Base-by-base conservation (phyloP, 148 eudicot genomes). In the Nepenthes gracilis region DNA sequence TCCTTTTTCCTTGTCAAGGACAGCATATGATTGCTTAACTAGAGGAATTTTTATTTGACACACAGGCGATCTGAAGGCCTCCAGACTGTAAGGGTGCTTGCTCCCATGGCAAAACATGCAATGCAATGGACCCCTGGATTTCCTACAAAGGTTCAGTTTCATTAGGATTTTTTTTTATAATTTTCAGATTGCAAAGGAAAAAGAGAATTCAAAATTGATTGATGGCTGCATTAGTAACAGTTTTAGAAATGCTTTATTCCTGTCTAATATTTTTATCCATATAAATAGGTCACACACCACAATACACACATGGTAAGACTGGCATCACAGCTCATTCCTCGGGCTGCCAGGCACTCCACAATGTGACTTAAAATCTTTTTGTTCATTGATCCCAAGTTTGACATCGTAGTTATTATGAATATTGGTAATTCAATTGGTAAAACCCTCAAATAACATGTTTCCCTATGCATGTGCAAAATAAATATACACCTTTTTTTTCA, bases 51-150 rank as follows among this genome's bases (percentile, higher is more conserved):
- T 58, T 47, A 47, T 47, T 33, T 69, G 66, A 37, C 45, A 67
- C 65, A 57, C 80, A 93, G 99, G 99, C 88, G 83, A 72, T 82
- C 97, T 61, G 92, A 89, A 77, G 95, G 99, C 64, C 92, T 93
- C 35, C 76, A 74, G 73, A 93, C 99, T 64, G 72, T 71, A 5
- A 83, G 75, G 70, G 90, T 83, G 38, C 99, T 89, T 76, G 97
- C 95, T 72, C 96, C 97, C 53, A 84, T 93, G 61, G 75, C 89
- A 35, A 84, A 82, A 76, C 73, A 75, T 64, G 92, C 79, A 43
- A 84, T 93, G 95, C 80, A 72, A 69, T 70, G 78, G 76, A 83
- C 82, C 62, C 73, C 74, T 36, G 99, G 99, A 62, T 93, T 77
- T 61, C 99, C 99, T 62, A 86, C 99, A 47, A 86, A 81, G 99